Conservation (phyloP, 2,329 filamentous ascomycete species). For the Canariomyces notabilis region DNA sequence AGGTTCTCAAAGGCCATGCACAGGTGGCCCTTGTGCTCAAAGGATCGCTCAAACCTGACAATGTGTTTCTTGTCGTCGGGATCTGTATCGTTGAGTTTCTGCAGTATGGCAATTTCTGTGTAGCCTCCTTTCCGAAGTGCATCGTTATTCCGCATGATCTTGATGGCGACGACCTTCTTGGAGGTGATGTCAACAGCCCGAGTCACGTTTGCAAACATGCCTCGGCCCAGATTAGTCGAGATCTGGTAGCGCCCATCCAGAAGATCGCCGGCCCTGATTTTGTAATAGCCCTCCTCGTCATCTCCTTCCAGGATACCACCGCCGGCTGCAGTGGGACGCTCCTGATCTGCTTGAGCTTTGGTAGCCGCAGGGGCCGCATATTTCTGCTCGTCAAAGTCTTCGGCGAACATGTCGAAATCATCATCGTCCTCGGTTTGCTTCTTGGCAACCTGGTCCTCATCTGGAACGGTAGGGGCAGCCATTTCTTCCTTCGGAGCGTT, state of each 20-base stretch:
- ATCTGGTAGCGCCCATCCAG: slow-evolving; percentile 87
- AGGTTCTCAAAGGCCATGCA: slow-evolving; percentile 98
- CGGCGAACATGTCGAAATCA: slow-evolving; percentile 85
- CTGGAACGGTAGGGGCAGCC: slow-evolving; percentile 15
- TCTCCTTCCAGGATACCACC: slow-evolving; percentile 86
- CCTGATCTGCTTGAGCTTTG: slow-evolving; percentile 32
- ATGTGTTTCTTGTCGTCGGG: slow-evolving; percentile 87
- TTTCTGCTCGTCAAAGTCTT: slow-evolving; percentile 66
- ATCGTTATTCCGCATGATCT: slow-evolving; percentile 96
- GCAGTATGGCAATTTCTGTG: slow-evolving; percentile 89
- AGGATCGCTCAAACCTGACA: slow-evolving; percentile 78
- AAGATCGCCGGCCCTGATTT: slow-evolving; percentile 85
- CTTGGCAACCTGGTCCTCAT: slow-evolving; percentile 29
- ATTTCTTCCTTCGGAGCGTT: slow-evolving; percentile 18
- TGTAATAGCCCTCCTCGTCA: slow-evolving; percentile 94
- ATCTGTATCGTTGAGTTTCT: slow-evolving; percentile 80
- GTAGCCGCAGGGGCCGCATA: slow-evolving; percentile 45
- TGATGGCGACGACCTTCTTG: slow-evolving; percentile 81
- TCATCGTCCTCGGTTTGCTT: slow-evolving; percentile 57
- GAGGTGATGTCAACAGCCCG: slow-evolving; percentile 74
- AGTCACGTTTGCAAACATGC: slow-evolving; percentile 96
- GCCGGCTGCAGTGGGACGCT: slow-evolving; percentile 46
- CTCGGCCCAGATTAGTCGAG: slow-evolving; percentile 79
- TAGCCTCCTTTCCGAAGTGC: slow-evolving; percentile 85
- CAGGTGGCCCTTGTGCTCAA: slow-evolving; percentile 91